Evolutionary conservation across 192 early-diverging fungal species (phyloP), one percentile per base, ranked within the genome.

Genomic region (Radiomyces spectabilis): DNA sequence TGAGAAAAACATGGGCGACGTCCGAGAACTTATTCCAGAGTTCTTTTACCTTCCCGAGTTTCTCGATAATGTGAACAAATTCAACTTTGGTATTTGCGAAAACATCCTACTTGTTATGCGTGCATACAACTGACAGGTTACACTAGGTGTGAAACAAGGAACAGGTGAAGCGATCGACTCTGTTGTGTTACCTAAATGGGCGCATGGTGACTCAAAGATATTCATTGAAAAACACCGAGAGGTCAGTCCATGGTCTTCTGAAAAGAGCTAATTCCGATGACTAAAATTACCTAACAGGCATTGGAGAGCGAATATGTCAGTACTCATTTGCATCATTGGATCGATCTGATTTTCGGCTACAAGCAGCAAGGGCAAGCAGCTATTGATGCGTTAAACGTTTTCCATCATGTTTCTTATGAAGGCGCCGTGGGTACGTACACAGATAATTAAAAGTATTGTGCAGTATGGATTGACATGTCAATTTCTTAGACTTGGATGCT

Each of bases 1-100:
- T 6, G 74, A 76, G 54, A 81, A 81, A 39, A 83, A 84, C 21
- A 85, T 85, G 59, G 82, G 84, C 16, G 87, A 90, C 59, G 95
- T 97, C 3, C 85, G 89, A 52, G 95, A 97, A 67, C 81, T 97
- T 25, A 93, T 94, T 9, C 95, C 95, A 4, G 93, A 97, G 68
- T 97, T 97, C 67, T 97, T 87, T 54, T 97, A 92, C 70, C 55
- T 94, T 59, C 95, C 95, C 1, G 92, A 96, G 49, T 96, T 95
- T 52, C 71, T 97, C 56, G 65, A 72, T 57, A 90, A 90, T 49
- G 72, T 73, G n/a, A 86, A 84, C 49, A 71, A 70, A 33, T 76
- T 86, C 57, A 74, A 88, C 37, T 84, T 84, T 46, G 82, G 80
- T 32, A 69, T 49, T n/a, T n/a, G n/a, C n/a, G n/a, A n/a, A n/a